A percentile compares a stretch with the other conserved stretches of the same genome.
Conservation (phyloP, 2,329 filamentous ascomycete genomes). For the Arthrobotrys sinensis region DNA sequence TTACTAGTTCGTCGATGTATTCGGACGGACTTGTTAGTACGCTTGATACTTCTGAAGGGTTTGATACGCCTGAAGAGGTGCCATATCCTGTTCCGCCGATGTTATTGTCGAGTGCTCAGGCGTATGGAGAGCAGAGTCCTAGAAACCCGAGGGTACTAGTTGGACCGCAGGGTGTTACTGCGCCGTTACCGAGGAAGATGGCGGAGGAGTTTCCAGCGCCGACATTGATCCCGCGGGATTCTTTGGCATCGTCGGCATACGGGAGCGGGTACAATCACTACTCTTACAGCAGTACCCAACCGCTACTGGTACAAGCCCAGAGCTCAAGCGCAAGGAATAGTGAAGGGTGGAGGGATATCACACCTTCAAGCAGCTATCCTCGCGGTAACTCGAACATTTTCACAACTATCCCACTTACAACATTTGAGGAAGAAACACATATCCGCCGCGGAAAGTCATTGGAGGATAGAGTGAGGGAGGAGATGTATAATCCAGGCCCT, state of each 20-base stretch:
- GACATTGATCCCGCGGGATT: conserved; percentile 51
- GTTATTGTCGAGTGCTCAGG: conserved; percentile 32
- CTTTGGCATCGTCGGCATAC: conserved; percentile 24
- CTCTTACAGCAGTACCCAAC: conserved; percentile 34
- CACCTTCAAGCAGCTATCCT: conserved; percentile 2
- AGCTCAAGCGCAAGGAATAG: neutral
- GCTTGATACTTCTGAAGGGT: conserved; percentile 44
- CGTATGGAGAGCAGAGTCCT: conserved; percentile 33
- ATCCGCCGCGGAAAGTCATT: conserved; percentile 5
- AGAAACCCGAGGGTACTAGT: conserved; percentile 50
- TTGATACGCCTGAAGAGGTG: conserved; percentile 46
- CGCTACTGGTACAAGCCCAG: conserved; percentile 7
- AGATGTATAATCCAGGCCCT: conserved; percentile 55
- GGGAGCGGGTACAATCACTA: conserved; percentile 24
- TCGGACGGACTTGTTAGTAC: conserved; percentile 52
- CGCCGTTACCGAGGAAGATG: conserved; percentile 42
- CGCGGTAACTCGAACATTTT: conserved; percentile 11
- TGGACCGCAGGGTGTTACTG: conserved; percentile 44
- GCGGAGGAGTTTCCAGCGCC: conserved; percentile 51
- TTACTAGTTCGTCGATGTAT: conserved; percentile 51
- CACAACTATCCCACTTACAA: conserved; percentile 46
- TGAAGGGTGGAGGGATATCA: conserved; percentile 32
- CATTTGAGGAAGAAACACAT: conserved; percentile 27
- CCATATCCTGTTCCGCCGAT: conserved; percentile 55
- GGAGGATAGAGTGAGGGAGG: conserved; percentile 44